A percentile compares a stretch with the other conserved stretches of the same genome.
Evolutionary conservation across 208 protist genomes (phyloP).

Genomic region (Histomonas meleagridis): DNA sequence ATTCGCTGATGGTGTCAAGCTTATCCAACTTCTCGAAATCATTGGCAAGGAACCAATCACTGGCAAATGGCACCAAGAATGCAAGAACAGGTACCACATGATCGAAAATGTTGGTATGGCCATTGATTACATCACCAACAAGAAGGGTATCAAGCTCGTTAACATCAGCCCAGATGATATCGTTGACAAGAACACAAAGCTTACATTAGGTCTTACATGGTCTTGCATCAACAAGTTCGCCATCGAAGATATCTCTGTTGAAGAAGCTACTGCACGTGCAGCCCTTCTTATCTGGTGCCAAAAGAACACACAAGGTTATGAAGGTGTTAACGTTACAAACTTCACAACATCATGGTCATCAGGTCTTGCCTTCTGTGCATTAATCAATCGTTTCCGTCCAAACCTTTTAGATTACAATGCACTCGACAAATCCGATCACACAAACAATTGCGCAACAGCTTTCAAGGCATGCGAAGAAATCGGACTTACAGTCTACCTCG

Average conservation of each 20-base stretch:
- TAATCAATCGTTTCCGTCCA: constrained; percentile 17
- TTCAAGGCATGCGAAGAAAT: background rate
- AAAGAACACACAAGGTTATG: constrained; percentile 10
- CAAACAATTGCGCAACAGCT: background rate
- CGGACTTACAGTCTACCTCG: background rate
- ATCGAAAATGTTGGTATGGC: background rate
- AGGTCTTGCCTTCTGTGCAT: background rate
- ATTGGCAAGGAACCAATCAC: background rate
- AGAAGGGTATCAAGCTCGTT: background rate
- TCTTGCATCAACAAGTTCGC: background rate
- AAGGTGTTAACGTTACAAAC: background rate
- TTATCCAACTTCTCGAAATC: background rate
- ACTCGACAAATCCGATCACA: background rate
- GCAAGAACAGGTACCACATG: background rate
- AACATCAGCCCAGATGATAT: background rate
- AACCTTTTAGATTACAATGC: background rate
- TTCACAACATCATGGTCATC: background rate
- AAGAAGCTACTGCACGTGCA: background rate
- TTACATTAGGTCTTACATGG: constrained; percentile 24
- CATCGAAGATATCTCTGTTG: background rate
- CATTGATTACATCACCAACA: background rate
- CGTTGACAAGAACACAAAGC: background rate
- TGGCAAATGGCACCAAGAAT: background rate
- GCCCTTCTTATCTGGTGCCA: constrained; percentile 12
- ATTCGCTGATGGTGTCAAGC: background rate